These are phyloP conservation scores for Symbiodinium pilosum DNA, from an alignment of 73 alveolate genomes.

Conservation along the genomic window DNA sequence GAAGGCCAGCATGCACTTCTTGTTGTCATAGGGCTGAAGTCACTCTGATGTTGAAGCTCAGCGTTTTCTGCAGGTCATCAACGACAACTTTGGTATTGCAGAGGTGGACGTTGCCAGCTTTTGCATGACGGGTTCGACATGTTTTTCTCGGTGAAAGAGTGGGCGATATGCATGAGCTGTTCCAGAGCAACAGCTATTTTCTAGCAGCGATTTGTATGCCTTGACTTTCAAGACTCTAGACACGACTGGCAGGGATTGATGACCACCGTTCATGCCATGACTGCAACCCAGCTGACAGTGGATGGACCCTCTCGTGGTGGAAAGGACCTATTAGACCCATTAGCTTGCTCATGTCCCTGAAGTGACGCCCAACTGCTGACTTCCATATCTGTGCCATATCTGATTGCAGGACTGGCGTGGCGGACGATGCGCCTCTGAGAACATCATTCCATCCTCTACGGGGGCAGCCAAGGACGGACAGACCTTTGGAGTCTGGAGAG, in stretches of 20 bases:
- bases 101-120: constrained; percentile 95
- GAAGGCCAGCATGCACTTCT: constrained; percentile 96
- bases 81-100: constrained; percentile 99
- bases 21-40: too few relatives aligned
- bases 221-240: not conserved
- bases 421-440: constrained; percentile 99
- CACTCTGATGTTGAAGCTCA: too few relatives aligned
- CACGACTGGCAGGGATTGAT: constrained; percentile 96
- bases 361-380: too few relatives aligned
- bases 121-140: too few relatives aligned
- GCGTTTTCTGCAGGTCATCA: constrained; percentile 96
- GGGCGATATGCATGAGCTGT: not conserved
- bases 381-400: too few relatives aligned
- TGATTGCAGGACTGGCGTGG: constrained; percentile 99
- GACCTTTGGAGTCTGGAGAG: not conserved
- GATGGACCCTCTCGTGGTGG: constrained; percentile 99
- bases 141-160: too few relatives aligned
- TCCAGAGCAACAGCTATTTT: too few relatives aligned
- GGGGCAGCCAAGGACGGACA: constrained; percentile 99
- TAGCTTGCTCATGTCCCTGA: too few relatives aligned
- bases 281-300: constrained; percentile 98
- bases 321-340: constrained; percentile 98
- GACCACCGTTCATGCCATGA: constrained; percentile 99
- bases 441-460: constrained; percentile 99
- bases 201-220: not conserved